phyloP scores from a whole-genome alignment of 805 yeast species.

The Barnettozyma sp. region DNA sequence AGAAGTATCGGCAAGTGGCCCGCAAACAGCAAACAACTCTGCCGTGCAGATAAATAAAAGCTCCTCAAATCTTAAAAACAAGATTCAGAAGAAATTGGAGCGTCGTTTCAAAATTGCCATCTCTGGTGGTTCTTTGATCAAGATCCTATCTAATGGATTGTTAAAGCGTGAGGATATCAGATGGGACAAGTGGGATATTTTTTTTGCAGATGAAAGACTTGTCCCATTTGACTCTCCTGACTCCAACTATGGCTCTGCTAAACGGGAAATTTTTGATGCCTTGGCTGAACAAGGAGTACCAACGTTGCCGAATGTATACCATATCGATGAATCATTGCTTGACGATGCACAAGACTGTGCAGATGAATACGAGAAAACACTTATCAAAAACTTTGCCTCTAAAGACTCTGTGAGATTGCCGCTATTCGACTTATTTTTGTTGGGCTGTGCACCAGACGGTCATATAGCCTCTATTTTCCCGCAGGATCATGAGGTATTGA shows the following conservation, averaged over 20 bases:
- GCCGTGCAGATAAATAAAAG: conserved; percentile 4
- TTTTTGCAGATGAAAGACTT: conserved; percentile 92
- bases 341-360: conserved; percentile 89
- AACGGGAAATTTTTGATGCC: conserved; percentile 70
- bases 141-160: conserved; percentile 81
- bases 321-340: conserved; percentile 70
- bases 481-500: conserved; percentile 68
- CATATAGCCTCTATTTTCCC: conserved; percentile 97
- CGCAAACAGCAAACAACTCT: conserved; percentile 12
- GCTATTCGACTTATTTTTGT: conserved; percentile 80
- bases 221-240: conserved; percentile 81
- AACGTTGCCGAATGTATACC: conserved; percentile 66
- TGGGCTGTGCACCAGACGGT: conserved; percentile 99
- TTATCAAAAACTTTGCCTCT: conserved; percentile 87
- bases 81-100: conserved; percentile 32
- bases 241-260: conserved; percentile 86
- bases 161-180: conserved; percentile 67
- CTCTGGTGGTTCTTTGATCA: conserved; percentile 87
- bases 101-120: conserved; percentile 83
- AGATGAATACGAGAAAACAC: conserved; percentile 79
- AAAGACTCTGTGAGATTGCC: conserved; percentile 95
- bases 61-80: conserved; percentile 13
- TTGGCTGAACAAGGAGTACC: conserved; percentile 30
- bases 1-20: conserved; percentile 4
- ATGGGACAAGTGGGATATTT: conserved; percentile 94